Conservation (phyloP, 345 rosid genomes). For the Citrus australasica region DNA sequence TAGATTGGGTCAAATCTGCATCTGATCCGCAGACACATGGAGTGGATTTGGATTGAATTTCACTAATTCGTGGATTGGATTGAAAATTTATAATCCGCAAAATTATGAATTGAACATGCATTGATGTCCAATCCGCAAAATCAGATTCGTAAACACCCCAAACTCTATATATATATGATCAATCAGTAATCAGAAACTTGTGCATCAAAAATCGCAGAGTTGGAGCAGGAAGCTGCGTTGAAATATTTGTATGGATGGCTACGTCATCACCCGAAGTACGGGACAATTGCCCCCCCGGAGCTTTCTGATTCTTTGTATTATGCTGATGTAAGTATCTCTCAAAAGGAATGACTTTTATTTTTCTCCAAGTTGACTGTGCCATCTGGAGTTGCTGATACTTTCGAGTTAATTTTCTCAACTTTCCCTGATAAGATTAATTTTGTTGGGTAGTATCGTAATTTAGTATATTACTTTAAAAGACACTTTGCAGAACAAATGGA, state of each 20-base stretch:
- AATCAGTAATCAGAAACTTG: constrained; percentile 8
- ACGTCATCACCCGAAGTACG: constrained; percentile 80
- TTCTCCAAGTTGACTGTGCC: not conserved
- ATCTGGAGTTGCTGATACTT: not conserved
- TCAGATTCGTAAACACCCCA: too few species aligned
- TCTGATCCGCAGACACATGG: too few species aligned
- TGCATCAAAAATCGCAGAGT: constrained; percentile 48
- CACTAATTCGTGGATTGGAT: too few species aligned
- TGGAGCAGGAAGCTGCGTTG: constrained; percentile 95
- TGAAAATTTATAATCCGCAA: too few species aligned
- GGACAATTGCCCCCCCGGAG: constrained; percentile 63
- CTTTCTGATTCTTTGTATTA: constrained; percentile 65
- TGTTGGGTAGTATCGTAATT: not conserved
- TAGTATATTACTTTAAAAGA: not conserved
- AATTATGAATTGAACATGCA: too few species aligned
- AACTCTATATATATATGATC: not conserved
- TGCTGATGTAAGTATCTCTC: constrained; percentile 68
- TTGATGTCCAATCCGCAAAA: too few species aligned
- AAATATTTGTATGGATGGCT: constrained; percentile 94
- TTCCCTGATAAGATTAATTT: not conserved
- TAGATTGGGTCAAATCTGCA: too few species aligned
- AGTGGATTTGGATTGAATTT: too few species aligned
- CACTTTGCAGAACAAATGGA: not conserved
- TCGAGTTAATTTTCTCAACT: not conserved
- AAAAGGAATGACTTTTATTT: not conserved